Percentiles rank a stretch among this genome's conserved stretches.
Conservation (phyloP, 2,329 filamentous ascomycete genomes). For the Xylaria arbuscula region DNA sequence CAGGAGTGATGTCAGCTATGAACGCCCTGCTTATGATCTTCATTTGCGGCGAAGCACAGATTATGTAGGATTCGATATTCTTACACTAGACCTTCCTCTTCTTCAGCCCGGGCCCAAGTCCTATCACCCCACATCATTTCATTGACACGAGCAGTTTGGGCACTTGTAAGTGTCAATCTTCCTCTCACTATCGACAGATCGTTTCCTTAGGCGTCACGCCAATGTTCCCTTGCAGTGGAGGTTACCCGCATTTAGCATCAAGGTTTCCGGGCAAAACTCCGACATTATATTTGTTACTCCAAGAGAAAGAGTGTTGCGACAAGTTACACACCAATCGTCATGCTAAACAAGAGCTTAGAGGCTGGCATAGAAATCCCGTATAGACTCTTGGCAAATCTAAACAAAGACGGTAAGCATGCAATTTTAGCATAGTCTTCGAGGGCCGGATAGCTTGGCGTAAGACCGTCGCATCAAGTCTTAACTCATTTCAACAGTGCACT, state of each 20-base stretch:
- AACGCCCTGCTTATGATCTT: background rate
- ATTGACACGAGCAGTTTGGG: slow-evolving; percentile 6
- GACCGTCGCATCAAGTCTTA: background rate
- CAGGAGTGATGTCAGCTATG: background rate
- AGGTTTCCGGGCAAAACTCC: background rate
- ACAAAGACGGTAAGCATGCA: background rate
- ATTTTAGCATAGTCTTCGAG: background rate
- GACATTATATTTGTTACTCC: background rate
- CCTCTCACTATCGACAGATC: slow-evolving; percentile 21
- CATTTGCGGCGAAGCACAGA: background rate
- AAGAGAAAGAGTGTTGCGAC: background rate
- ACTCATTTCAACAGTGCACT: background rate
- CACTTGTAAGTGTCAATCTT: slow-evolving; percentile 3
- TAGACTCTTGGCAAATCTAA: background rate
- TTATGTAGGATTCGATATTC: background rate
- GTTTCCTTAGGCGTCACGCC: slow-evolving; percentile 13
- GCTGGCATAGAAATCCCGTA: background rate
- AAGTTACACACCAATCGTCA: background rate
- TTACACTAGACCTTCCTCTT: slow-evolving; percentile 18
- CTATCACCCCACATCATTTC: slow-evolving; percentile 26
- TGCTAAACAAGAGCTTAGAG: background rate
- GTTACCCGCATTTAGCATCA: slow-evolving; percentile 18
- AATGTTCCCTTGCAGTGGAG: slow-evolving; percentile 22
- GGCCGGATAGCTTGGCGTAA: background rate
- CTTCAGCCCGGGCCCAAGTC: background rate